Evolutionary conservation across 805 yeast genomes (phyloP), one percentile per base, ranked within the genome.

Genomic region (Pichia phayaonensis): DNA sequence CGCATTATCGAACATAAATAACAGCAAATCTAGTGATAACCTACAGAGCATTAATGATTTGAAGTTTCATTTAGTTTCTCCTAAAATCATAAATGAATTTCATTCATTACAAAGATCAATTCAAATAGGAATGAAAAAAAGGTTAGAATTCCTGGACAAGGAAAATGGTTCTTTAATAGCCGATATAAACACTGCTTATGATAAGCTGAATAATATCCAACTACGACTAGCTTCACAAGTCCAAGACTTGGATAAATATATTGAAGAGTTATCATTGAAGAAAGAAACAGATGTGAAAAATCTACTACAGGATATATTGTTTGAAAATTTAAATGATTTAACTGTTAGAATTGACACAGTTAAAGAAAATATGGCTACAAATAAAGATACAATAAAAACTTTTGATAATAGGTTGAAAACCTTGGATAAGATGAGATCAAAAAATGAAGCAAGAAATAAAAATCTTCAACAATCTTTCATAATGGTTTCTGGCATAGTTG

Each of bases 131-230:
- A 48, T 63, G 7, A 61, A 60, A 22, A 56, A 54, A 39, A 51
- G 60, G 21, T 49, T 65, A 7, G 47, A 53, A 10, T 53, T 59
- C 36, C 48, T 73, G 7, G 61, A 61, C 8, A 44, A 53, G 8
- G 65, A 71, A 40, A 70, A 62, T 51, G 22, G 50, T 1, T 51
- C 58, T n/a, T 53, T 74, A 31, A 44, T 65, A 13, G 57, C 59
- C 2, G 58, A 63, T 10, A 49, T 73, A 6, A 56, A 57, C 20
- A 46, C 42, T 13, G 54, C 56, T 20, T 60, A 64, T 36, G 55
- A 63, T 5, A 62, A 70, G 20, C 45, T 72, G 24, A 58, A 54
- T 16, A 46, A 49, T 3, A 52, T 72, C 22, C 63, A 61, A 34
- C 48, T 47, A 8, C 65, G 65, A 34, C 61, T 72, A 42, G 52